A percentile compares a stretch with the other conserved stretches of the same genome.
These are phyloP conservation scores for Mucor racemosus DNA, from an alignment of 371 early-diverging fungal genomes.

Conservation along the genomic window DNA sequence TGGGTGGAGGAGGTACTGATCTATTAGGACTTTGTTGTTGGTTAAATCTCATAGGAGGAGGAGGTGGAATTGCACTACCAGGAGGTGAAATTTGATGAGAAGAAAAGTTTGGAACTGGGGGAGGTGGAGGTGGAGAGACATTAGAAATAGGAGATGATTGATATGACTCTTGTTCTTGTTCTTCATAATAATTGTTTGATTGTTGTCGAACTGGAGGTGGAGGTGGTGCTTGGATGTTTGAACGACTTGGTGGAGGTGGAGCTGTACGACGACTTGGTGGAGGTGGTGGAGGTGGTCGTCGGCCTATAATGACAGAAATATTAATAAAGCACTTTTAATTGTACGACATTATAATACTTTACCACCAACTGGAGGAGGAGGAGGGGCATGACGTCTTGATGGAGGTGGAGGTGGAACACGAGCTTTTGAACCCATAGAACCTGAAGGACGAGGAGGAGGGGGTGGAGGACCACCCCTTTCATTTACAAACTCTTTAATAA, in stretches of 20 bases:
- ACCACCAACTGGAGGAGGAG: slow-evolving; percentile 46
- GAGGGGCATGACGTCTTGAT: slow-evolving; percentile 32
- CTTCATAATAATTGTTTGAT: background rate
- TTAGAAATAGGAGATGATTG: background rate
- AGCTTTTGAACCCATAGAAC: slow-evolving; percentile 1
- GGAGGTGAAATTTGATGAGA: slow-evolving; percentile 8
- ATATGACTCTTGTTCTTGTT: background rate
- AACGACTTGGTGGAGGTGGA: slow-evolving; percentile 15
- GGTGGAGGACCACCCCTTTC: slow-evolving; percentile 46
- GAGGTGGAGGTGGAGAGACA: slow-evolving; percentile 8
- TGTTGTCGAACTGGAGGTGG: slow-evolving; percentile 11
- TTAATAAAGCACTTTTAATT: background rate
- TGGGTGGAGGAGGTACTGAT: slow-evolving; percentile 16
- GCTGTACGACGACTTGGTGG: slow-evolving; percentile 19
- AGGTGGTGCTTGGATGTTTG: background rate
- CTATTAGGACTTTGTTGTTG: background rate
- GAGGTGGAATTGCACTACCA: background rate
- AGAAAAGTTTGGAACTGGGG: background rate
- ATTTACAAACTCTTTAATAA: slow-evolving; percentile 54
- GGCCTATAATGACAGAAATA: slow-evolving; percentile 26
- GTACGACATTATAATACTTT: slow-evolving; percentile 16
- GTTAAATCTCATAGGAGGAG: background rate
- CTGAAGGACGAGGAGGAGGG: slow-evolving; percentile 29
- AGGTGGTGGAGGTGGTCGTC: slow-evolving; percentile 52
- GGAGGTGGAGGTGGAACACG: slow-evolving; percentile 46